These are phyloP conservation scores for Barnettozyma salicaria DNA, from an alignment of 805 yeast species.

Conservation along the genomic window DNA sequence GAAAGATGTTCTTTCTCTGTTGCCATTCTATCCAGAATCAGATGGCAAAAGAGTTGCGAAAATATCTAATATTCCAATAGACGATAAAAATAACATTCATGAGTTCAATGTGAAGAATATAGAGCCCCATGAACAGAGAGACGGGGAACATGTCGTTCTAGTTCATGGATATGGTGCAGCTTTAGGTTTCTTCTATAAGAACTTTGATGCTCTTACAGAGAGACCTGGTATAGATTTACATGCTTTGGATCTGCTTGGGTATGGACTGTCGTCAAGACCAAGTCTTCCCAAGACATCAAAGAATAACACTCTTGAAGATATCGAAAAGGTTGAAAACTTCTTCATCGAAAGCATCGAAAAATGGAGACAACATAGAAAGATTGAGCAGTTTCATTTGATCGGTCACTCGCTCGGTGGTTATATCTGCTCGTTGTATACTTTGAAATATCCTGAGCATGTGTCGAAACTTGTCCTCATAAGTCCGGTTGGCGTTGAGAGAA, in stretches of 20 bases:
- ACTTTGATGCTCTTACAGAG: conserved; percentile 45
- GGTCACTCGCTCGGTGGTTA: conserved; percentile 76
- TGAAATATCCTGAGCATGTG: conserved; percentile 48
- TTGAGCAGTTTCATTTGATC: conserved; percentile 49
- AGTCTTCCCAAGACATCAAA: conserved; percentile 20
- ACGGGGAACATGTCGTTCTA: conserved; percentile 50
- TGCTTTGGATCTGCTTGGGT: conserved; percentile 57
- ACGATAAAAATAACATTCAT: conserved; percentile 49
- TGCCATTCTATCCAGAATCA: conserved; percentile 54
- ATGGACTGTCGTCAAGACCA: conserved; percentile 58
- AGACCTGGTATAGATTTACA: conserved; percentile 52
- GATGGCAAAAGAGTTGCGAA: conserved; percentile 42
- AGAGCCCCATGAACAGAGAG: conserved; percentile 12
- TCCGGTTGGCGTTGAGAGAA: conserved; percentile 71
- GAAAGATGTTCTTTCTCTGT: conserved; percentile 43
- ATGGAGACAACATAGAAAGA: conserved; percentile 45
- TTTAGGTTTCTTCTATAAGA: conserved; percentile 64
- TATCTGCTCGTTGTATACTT: conserved; percentile 51
- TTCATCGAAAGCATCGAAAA: conserved; percentile 45
- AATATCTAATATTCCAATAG: conserved; percentile 50
- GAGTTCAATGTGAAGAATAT: conserved; percentile 60
- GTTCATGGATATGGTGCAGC: conserved; percentile 89
- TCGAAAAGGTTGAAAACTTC: conserved; percentile 28
- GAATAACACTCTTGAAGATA: conserved; percentile 24
- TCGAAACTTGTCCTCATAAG: conserved; percentile 50